phyloP scores from a whole-genome alignment of 495 filamentous ascomycete species.

The Extremus antarcticus region DNA sequence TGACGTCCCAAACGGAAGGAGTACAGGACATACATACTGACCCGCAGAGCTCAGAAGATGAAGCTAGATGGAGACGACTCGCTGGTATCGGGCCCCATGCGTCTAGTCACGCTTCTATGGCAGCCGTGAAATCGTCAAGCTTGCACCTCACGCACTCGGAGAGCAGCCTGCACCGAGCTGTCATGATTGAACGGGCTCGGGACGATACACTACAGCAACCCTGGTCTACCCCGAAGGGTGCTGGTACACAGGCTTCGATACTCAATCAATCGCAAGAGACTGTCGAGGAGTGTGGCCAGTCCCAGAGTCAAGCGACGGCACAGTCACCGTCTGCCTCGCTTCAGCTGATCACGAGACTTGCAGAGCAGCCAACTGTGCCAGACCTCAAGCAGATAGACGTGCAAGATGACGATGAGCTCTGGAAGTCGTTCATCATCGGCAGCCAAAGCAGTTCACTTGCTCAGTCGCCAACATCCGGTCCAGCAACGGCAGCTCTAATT shows the following conservation, averaged over 20 bases:
- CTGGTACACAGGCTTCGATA: conserved; percentile 1
- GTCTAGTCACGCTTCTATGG: conserved; percentile 11
- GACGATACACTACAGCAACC: not conserved
- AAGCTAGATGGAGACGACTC: conserved; percentile 7
- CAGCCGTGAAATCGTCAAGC: conserved; percentile 10
- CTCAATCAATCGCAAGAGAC: not conserved
- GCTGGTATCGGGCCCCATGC: not conserved
- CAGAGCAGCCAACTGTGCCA: not conserved
- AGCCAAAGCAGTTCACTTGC: conserved; percentile 3
- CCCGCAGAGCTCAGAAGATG: too few species aligned
- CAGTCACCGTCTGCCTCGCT: conserved; percentile 11
- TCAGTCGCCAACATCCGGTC: not conserved
- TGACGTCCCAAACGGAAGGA: too few species aligned
- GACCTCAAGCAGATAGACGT: not conserved
- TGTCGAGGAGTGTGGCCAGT: not conserved
- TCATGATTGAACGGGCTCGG: not conserved
- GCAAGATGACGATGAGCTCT: conserved; percentile 5
- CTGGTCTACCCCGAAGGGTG: not conserved
- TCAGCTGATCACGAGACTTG: not conserved
- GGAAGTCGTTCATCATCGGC: conserved; percentile 13
- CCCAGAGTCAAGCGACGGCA: not conserved
- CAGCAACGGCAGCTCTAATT: not conserved
- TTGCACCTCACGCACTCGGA: conserved; percentile 3
- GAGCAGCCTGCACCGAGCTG: not conserved
- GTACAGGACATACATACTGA: too few species aligned